Evolutionary conservation across 2,329 filamentous ascomycete genomes (phyloP).

Genomic region (Microcyclospora tardicrescens): DNA sequence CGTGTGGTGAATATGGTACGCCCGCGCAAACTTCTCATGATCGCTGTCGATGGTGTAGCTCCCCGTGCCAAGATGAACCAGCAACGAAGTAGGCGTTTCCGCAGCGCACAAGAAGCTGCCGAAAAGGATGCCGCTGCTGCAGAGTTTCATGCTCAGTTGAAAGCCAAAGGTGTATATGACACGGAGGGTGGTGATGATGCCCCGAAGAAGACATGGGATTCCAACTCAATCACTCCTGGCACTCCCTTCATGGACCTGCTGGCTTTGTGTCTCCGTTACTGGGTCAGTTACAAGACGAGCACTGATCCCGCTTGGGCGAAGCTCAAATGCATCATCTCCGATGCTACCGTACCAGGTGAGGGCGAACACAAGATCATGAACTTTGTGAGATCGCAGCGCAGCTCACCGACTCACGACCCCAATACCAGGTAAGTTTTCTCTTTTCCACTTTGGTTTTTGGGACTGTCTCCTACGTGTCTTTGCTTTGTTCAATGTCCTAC

Average conservation of each 20-base stretch:
- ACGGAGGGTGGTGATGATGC: slow-evolving; percentile 21
- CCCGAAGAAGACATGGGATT: slow-evolving; percentile 86
- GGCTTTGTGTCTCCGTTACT: slow-evolving; percentile 79
- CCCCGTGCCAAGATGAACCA: slow-evolving; percentile 99
- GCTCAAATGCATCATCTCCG: slow-evolving; percentile 95
- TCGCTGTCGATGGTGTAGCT: slow-evolving; percentile 94
- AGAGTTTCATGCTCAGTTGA: slow-evolving; percentile 73
- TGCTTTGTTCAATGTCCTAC: background rate
- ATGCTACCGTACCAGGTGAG: slow-evolving; percentile 93
- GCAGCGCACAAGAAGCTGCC: slow-evolving; percentile 83
- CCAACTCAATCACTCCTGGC: slow-evolving; percentile 78
- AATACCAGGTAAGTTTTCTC: slow-evolving; percentile 48
- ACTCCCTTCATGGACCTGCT: slow-evolving; percentile 98
- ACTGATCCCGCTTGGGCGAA: slow-evolving; percentile 93
- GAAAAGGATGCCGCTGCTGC: slow-evolving; percentile 88
- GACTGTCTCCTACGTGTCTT: too few species aligned
- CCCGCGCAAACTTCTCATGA: slow-evolving; percentile 89
- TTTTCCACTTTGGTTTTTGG: background rate
- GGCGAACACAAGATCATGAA: slow-evolving; percentile 99
- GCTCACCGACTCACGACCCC: slow-evolving; percentile 81
- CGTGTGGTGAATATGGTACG: slow-evolving; percentile 97
- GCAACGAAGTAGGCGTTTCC: slow-evolving; percentile 88
- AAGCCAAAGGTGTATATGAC: slow-evolving; percentile 42
- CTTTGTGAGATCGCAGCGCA: slow-evolving; percentile 85
- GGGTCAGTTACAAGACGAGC: slow-evolving; percentile 95